Evolutionary conservation across 2,329 filamentous ascomycete species (phyloP).

Genomic region (Dactylellina drechsleri): DNA sequence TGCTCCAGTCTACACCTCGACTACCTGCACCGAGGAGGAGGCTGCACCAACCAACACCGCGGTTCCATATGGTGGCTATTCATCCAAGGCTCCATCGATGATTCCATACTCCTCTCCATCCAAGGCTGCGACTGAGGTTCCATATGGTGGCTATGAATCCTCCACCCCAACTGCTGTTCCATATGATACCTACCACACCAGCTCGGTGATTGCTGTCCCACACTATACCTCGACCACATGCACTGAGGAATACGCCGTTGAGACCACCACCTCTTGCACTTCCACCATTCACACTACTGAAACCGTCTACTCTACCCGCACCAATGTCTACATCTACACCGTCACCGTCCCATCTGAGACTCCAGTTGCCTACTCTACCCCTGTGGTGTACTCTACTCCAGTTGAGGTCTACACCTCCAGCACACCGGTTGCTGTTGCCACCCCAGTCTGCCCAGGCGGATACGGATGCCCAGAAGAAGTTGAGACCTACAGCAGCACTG

Average conservation of each 20-base stretch:
- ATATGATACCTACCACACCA: slow-evolving; percentile 6
- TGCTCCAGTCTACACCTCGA: background rate
- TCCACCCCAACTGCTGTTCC: background rate
- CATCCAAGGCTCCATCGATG: slow-evolving; percentile 1
- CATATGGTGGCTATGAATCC: slow-evolving; percentile 17
- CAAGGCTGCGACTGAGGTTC: too few species aligned
- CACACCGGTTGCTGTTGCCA: slow-evolving; percentile 22
- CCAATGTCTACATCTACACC: slow-evolving; percentile 37
- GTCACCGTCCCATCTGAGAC: slow-evolving; percentile 33
- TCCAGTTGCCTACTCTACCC: slow-evolving; percentile 30
- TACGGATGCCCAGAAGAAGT: slow-evolving; percentile 26
- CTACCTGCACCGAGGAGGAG: slow-evolving; percentile 30
- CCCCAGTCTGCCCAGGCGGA: slow-evolving; percentile 29
- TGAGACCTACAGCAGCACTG: slow-evolving; percentile 50
- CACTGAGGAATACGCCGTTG: slow-evolving; percentile 40
- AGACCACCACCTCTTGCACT: slow-evolving; percentile 36
- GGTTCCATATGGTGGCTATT: background rate
- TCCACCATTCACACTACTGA: slow-evolving; percentile 36
- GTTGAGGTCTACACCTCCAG: slow-evolving; percentile 33
- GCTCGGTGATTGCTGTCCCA: slow-evolving; percentile 10
- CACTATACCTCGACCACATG: slow-evolving; percentile 21
- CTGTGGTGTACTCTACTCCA: slow-evolving; percentile 43
- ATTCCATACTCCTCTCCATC: slow-evolving; percentile 2
- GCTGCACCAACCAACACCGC: slow-evolving; percentile 23
- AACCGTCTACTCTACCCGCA: slow-evolving; percentile 45